Conservation (phyloP, 1,284 basidiomycete species). For the Ganoderma lingzhi region DNA sequence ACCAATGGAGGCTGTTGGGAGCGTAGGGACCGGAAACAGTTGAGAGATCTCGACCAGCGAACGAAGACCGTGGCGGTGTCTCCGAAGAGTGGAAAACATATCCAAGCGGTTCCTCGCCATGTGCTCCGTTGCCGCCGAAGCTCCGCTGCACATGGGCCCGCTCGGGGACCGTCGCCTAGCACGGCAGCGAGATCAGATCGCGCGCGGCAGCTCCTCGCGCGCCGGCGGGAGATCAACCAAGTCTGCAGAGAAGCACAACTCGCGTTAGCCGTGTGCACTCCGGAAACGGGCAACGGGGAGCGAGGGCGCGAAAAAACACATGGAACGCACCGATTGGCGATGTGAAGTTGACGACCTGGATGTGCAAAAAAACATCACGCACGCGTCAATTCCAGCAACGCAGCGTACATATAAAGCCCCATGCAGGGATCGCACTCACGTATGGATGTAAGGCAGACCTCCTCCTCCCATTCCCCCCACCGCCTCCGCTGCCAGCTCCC, state of each 20-base stretch:
- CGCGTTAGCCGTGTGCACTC: not conserved
- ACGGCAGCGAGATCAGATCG: slow-evolving; percentile 18
- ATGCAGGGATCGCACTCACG: slow-evolving; percentile 33
- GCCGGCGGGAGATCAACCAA: slow-evolving; percentile 28
- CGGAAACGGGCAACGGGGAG: not conserved
- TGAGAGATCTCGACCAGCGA: not conserved
- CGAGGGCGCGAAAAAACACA: not conserved
- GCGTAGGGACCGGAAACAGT: not conserved
- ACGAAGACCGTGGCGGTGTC: not conserved
- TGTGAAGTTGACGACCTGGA: slow-evolving; percentile 42
- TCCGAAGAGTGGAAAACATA: not conserved
- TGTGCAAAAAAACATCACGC: not conserved
- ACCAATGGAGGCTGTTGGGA: not conserved
- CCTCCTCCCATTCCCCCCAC: slow-evolving; percentile 22
- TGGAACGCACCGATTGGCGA: slow-evolving; percentile 40
- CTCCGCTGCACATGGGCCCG: not conserved
- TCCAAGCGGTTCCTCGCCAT: slow-evolving; percentile 4
- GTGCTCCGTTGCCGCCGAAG: slow-evolving; percentile 1
- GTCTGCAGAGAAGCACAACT: slow-evolving; percentile 18
- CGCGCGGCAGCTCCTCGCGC: slow-evolving; percentile 27
- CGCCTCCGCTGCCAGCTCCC: slow-evolving; percentile 7
- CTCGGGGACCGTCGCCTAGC: not conserved
- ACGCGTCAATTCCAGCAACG: slow-evolving; percentile 5
- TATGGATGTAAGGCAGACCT: slow-evolving; percentile 43
- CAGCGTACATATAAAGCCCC: not conserved